Conservation (phyloP, 2,329 filamentous ascomycete species). For the Arthrobotrys musiformis region DNA sequence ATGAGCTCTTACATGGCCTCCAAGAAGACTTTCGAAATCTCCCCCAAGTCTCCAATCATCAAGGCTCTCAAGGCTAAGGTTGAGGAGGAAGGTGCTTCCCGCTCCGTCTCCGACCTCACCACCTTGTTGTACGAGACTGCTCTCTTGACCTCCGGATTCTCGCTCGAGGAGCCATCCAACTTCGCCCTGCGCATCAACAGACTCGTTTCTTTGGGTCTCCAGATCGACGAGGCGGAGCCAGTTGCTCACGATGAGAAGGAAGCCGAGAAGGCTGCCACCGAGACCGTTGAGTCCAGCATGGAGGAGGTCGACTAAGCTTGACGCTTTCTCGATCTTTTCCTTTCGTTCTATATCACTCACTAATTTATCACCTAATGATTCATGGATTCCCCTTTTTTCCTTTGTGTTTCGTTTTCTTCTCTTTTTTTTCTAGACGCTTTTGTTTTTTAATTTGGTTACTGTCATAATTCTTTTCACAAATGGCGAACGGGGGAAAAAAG, state of each 20-base stretch:
- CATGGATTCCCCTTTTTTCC: constrained; percentile 41
- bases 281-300: constrained; percentile 92
- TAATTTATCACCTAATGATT: constrained; percentile 20
- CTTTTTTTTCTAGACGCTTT: constrained; percentile 22
- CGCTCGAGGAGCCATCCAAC: constrained; percentile 96
- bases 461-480: constrained; percentile 37
- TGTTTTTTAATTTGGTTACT: constrained; percentile 31
- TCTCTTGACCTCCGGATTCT: constrained; percentile 97
- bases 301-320: constrained; percentile 94
- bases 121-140: constrained; percentile 99
- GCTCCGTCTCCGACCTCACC: constrained; percentile 98
- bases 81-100: constrained; percentile 94
- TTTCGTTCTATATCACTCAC: background rate
- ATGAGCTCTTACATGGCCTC: constrained; percentile 99
- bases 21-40: constrained; percentile 99
- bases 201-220: constrained; percentile 96
- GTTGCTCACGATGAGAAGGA: constrained; percentile 69
- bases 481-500: constrained; percentile 55
- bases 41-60: constrained; percentile 96
- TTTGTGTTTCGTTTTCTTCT: constrained; percentile 10
- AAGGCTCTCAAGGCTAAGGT: constrained; percentile 99
- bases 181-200: constrained; percentile 99
- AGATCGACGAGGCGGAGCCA: constrained; percentile 89
- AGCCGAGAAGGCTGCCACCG: constrained; percentile 68
- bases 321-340: background rate